A percentile compares a stretch with the other conserved stretches of the same genome.
Evolutionary conservation across 768 basidiomycete genomes (phyloP).

Genomic region (Termitomyces sp.): DNA sequence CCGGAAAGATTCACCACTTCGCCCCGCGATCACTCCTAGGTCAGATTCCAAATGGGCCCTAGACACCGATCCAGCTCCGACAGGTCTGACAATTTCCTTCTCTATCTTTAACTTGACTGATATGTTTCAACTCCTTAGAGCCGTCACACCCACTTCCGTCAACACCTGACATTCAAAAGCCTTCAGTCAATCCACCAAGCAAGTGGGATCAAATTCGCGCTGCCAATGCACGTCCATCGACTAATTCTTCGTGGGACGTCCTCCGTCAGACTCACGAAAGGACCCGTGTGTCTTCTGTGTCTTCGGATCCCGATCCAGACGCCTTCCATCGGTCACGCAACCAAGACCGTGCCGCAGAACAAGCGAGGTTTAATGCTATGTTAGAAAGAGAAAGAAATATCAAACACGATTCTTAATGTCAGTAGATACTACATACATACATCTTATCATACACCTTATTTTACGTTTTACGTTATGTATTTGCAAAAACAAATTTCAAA

Average conservation of each 20-base stretch:
- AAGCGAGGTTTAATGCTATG: constrained; percentile 53
- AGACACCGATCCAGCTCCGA: constrained; percentile 9
- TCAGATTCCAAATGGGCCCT: constrained; percentile 12
- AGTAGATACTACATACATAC: constrained; percentile 3
- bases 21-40: constrained; percentile 13
- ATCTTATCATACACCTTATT: not conserved
- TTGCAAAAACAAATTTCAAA: not conserved
- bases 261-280: constrained; percentile 56
- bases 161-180: constrained; percentile 3
- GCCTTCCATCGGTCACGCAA: constrained; percentile 8
- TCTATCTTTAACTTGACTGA: not conserved
- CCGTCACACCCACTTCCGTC: constrained; percentile 6
- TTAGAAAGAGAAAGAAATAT: constrained; percentile 51
- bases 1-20: constrained; percentile 31
- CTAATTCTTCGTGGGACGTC: constrained; percentile 60
- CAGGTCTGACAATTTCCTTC: not conserved
- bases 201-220: constrained; percentile 67
- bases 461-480: not conserved
- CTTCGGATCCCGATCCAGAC: constrained; percentile 1
- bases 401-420: constrained; percentile 8
- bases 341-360: constrained; percentile 36
- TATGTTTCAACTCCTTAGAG: constrained; percentile 2
- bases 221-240: constrained; percentile 35
- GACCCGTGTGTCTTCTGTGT: constrained; percentile 16
- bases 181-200: constrained; percentile 19